Conservation (phyloP, 169 alveolate genomes). For the Plasmodium gonderi region DNA sequence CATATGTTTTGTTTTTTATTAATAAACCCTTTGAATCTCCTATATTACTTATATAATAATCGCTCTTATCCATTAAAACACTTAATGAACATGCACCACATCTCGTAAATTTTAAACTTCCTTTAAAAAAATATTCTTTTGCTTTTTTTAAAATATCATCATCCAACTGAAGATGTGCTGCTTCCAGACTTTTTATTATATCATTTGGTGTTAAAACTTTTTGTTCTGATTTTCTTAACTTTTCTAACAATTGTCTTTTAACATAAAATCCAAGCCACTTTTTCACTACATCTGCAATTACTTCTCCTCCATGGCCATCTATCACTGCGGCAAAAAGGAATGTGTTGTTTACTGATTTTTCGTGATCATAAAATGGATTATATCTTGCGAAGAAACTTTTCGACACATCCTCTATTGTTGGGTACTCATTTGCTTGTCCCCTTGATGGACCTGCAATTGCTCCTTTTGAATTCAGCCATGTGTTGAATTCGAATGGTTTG, state of each 20-base stretch:
- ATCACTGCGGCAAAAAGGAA: constrained; percentile 52
- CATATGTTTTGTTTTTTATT: not conserved
- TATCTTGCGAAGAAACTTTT: not conserved
- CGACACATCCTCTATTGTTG: not conserved
- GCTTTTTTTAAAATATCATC: not conserved
- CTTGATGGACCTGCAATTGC: not conserved
- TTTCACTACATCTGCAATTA: constrained; percentile 36
- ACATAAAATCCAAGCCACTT: constrained; percentile 41
- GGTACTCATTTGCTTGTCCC: not conserved
- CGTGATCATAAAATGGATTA: not conserved
- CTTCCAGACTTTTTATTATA: constrained; percentile 21
- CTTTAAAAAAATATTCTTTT: constrained; percentile 8
- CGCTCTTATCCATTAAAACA: constrained; percentile 27
- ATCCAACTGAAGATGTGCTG: constrained; percentile 43
- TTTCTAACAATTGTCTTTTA: constrained; percentile 46
- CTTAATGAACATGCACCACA: constrained; percentile 53
- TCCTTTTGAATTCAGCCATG: not conserved
- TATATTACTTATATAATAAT: constrained; percentile 46
- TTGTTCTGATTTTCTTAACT: not conserved
- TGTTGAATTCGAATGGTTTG: too few relatives aligned
- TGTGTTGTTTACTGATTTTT: not conserved
- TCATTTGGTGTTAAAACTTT: not conserved
- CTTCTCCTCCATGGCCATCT: constrained; percentile 69
- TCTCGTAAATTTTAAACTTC: not conserved
- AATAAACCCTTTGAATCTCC: constrained; percentile 52